These are phyloP conservation scores for Epichloe glyceriae DNA, from an alignment of 2,329 filamentous ascomycete species.

Conservation along the genomic window DNA sequence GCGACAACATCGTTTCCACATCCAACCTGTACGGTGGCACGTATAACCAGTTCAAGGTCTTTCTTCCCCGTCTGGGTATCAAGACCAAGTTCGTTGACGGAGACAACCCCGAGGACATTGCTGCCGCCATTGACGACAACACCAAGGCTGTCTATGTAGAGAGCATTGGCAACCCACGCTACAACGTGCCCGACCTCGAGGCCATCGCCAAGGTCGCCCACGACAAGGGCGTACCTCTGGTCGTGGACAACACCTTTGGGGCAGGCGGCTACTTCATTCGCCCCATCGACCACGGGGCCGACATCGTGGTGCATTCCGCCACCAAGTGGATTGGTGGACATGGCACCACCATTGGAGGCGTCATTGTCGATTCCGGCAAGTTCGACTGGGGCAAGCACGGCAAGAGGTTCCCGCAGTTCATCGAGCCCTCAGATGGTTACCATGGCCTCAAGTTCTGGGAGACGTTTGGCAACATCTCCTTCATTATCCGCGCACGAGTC, in stretches of 20 bases:
- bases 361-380: constrained; percentile 78
- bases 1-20: constrained; percentile 89
- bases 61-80: constrained; percentile 77
- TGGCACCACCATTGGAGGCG: constrained; percentile 78
- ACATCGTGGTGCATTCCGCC: constrained; percentile 87
- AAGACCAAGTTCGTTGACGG: constrained; percentile 76
- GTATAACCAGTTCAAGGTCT: constrained; percentile 94
- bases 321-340: constrained; percentile 98
- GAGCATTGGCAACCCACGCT: constrained; percentile 85
- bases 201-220: constrained; percentile 71
- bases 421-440: constrained; percentile 78
- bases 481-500: constrained; percentile 73
- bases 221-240: constrained; percentile 50
- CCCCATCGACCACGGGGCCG: constrained; percentile 80
- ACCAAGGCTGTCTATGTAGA: constrained; percentile 90
- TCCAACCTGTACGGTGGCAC: constrained; percentile 89
- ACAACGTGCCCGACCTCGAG: constrained; percentile 86
- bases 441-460: constrained; percentile 93
- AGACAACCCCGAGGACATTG: constrained; percentile 68
- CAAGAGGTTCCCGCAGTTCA: constrained; percentile 81
- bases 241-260: constrained; percentile 89
- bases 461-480: constrained; percentile 72
- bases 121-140: constrained; percentile 73
- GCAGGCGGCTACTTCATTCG: constrained; percentile 80
- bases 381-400: constrained; percentile 87